A percentile compares a stretch with the other conserved stretches of the same genome.
These are phyloP conservation scores for Cytospora chrysosperma DNA, from an alignment of 2,329 filamentous ascomycete species.

Conservation along the genomic window DNA sequence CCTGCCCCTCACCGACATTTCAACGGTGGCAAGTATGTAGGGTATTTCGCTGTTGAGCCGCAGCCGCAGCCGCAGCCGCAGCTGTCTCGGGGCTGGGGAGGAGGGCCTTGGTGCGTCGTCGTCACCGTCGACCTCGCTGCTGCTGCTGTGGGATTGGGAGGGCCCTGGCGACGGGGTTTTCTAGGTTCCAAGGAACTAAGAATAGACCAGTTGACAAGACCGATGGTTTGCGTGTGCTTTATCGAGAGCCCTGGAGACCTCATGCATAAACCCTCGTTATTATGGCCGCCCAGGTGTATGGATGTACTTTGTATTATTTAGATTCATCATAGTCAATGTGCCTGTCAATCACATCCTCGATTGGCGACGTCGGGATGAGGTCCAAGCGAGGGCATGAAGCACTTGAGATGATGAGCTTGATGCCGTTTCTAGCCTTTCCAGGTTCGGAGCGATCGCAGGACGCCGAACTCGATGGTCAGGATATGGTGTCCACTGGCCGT, in stretches of 20 bases:
- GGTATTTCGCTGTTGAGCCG: constrained; percentile 12
- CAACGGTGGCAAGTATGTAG: constrained; percentile 11
- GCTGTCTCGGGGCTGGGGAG: constrained; percentile 11
- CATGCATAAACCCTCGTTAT: too few species aligned
- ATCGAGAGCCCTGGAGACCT: too few species aligned
- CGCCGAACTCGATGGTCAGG: neutral
- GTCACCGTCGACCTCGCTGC: constrained; percentile 6
- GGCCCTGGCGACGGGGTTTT: neutral
- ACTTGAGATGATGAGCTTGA: too few species aligned
- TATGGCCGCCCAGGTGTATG: too few species aligned
- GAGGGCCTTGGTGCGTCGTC: neutral
- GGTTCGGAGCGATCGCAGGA: neutral
- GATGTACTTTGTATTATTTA: too few species aligned
- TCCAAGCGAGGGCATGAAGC: too few species aligned
- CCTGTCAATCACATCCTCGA: too few species aligned
- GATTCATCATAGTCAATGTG: too few species aligned
- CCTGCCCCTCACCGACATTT: constrained; percentile 13
- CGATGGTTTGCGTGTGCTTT: neutral
- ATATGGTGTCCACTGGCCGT: neutral
- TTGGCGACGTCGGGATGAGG: too few species aligned
- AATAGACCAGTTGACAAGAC: too few species aligned
- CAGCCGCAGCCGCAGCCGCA: neutral
- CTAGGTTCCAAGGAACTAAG: neutral
- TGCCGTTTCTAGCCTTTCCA: neutral
- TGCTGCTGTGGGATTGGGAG: neutral